phyloP scores from a whole-genome alignment of 2,329 filamentous ascomycete genomes.

The Fusarium paranaense region DNA sequence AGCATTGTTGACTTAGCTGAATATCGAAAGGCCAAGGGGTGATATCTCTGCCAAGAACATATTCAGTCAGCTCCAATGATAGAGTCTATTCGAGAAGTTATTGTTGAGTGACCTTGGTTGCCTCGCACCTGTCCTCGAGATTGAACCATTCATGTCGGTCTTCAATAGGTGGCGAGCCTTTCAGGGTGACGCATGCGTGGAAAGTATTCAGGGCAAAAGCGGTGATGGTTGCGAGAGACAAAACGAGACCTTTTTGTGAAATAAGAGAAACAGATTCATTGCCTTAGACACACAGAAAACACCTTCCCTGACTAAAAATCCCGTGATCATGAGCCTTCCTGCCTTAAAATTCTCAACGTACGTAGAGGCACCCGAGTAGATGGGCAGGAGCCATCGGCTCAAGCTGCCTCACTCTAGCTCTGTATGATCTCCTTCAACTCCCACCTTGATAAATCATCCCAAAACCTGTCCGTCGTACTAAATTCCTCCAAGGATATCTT shows the following conservation, averaged over 20 bases:
- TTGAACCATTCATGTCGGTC: not conserved
- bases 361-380: not conserved
- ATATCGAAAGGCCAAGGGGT: not conserved
- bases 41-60: not conserved
- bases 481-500: not conserved
- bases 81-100: not conserved
- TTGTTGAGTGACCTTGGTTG: not conserved
- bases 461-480: not conserved
- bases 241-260: slow-evolving; percentile 1
- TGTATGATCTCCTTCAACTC: not conserved
- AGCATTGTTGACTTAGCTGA: not conserved
- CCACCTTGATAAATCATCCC: not conserved
- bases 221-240: slow-evolving; percentile 35
- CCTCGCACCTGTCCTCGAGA: not conserved
- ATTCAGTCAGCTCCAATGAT: not conserved
- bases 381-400: not conserved
- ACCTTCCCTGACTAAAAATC: not conserved
- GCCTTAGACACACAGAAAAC: not conserved
- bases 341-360: not conserved
- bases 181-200: not conserved
- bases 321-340: not conserved
- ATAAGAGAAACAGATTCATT: not conserved
- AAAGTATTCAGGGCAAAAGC: not conserved
- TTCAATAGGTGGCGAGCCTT: not conserved
- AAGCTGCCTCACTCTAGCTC: not conserved